Base-by-base conservation (phyloP, 495 filamentous ascomycete genomes). In the Talaromyces thailandensis region DNA sequence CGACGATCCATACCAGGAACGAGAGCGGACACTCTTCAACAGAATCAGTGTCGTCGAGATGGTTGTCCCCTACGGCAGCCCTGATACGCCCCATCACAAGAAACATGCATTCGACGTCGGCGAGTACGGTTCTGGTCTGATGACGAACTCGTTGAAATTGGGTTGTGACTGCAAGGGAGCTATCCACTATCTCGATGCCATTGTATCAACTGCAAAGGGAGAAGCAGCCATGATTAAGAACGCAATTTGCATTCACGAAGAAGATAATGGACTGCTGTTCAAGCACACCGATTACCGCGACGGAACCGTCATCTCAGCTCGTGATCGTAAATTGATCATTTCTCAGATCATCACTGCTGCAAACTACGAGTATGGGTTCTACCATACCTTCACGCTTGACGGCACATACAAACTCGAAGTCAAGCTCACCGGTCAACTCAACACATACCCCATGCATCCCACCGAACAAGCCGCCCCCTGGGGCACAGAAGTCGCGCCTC, bases 251-350 rank as follows among this genome's bases (percentile, higher is more conserved):
- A 80, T 92, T 29, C 90, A 93, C 67, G 88, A 90, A 65, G 86
- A 89, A 64, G 86, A 89, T 65, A 79, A 78, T 52, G 89, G 89
- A 24, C 88, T 93, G 43, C 82, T 84, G 3, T 92, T 87, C 83
- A 93, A 93, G 67, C 90, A 93, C 73, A 92, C 87, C 25, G 91
- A 93, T 70, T 91, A 86, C 77, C 84, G 89, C 2, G 91, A 89
- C 14, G 78, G 79, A 48, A 82, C 86, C 0, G 85, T 83, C 1
- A 84, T 87, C 26, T 82, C 90, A 2, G 85, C 82, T 2, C 83
- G 90, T 1, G 79, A 83, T 52, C 82, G 90, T 4, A 87, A 92
- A 70, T 74, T 93, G 0, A 88, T 92, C 8, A 63, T 93, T 37
- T 85, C 86, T 53, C 77, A 79, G 21, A 85, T 86, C 67, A 82